These are phyloP conservation scores for Wickerhamomyces subpelliculosus DNA, from an alignment of 805 yeast species.

Conservation along the genomic window DNA sequence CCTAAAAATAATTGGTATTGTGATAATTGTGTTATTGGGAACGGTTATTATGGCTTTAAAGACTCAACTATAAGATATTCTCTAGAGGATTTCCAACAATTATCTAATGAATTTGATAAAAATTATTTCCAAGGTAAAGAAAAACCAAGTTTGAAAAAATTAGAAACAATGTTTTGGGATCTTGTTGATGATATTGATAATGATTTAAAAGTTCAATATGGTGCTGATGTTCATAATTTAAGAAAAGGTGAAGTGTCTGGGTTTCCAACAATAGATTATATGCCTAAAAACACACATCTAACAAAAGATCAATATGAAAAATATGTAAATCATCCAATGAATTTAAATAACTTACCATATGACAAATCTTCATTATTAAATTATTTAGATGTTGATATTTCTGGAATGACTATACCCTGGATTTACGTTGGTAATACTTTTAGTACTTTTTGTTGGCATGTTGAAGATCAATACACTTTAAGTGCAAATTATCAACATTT, in stretches of 20 bases:
- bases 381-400: constrained; percentile 56
- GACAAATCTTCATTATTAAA: constrained; percentile 64
- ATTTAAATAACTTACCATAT: constrained; percentile 65
- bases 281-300: constrained; percentile 19
- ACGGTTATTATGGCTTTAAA: constrained; percentile 84
- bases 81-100: constrained; percentile 50
- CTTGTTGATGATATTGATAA: constrained; percentile 32
- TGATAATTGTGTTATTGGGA: constrained; percentile 75
- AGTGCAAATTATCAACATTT: constrained; percentile 89
- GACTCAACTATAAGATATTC: constrained; percentile 52
- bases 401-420: constrained; percentile 97
- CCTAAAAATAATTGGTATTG: constrained; percentile 75
- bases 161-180: constrained; percentile 70
- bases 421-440: constrained; percentile 83
- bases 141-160: constrained; percentile 31
- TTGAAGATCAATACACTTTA: constrained; percentile 88
- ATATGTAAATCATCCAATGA: constrained; percentile 63
- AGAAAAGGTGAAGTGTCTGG: constrained; percentile 65
- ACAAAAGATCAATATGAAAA: constrained; percentile 17
- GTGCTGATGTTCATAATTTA: constrained; percentile 75
- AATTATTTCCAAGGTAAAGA: constrained; percentile 28
- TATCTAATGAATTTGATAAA: constrained; percentile 44
- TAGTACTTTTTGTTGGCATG: constrained; percentile 95
- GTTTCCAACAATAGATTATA: constrained; percentile 48
- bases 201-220: constrained; percentile 65